phyloP scores from a whole-genome alignment of 495 filamentous ascomycete species.

The Aspergillus haitiensis region DNA sequence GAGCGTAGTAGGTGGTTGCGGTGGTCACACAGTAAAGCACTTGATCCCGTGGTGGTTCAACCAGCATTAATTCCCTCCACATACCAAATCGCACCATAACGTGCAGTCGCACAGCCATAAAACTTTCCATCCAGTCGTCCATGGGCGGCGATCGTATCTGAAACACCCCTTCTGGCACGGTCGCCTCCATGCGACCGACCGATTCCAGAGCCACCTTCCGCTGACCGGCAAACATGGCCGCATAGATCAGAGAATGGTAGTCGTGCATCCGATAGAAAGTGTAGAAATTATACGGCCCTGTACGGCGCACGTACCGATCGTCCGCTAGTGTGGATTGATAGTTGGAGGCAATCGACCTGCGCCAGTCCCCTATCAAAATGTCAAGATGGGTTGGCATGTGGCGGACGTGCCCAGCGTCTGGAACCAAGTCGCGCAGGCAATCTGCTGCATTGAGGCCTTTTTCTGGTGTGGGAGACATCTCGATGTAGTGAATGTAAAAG shows the following conservation, averaged over 20 bases:
- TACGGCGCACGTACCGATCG: constrained; percentile 52
- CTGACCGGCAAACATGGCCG: constrained; percentile 66
- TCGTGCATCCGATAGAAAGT: constrained; percentile 63
- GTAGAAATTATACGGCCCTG: constrained; percentile 60
- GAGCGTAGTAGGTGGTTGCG: constrained; percentile 60
- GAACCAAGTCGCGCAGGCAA: constrained; percentile 57
- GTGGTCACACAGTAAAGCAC: constrained; percentile 59
- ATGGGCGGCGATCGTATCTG: constrained; percentile 56
- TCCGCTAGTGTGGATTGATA: constrained; percentile 56
- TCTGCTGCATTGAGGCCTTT: constrained; percentile 54
- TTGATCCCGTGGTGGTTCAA: constrained; percentile 49
- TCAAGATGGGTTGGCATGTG: constrained; percentile 72
- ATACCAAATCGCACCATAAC: constrained; percentile 63
- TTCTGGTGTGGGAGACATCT: constrained; percentile 64
- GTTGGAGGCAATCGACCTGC: constrained; percentile 57
- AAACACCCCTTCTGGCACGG: constrained; percentile 55
- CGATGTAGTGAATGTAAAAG: constrained; percentile 67
- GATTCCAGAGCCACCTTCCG: constrained; percentile 53
- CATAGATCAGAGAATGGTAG: constrained; percentile 64
- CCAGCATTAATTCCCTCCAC: constrained; percentile 56
- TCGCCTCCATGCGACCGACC: constrained; percentile 48
- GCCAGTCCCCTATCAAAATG: constrained; percentile 62
- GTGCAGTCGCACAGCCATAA: constrained; percentile 59
- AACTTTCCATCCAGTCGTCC: constrained; percentile 66
- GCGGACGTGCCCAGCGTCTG: constrained; percentile 61